Percentiles rank a stretch among this genome's conserved stretches.
phyloP scores from a whole-genome alignment of 768 basidiomycete genomes.

The Lactarius tabidus region DNA sequence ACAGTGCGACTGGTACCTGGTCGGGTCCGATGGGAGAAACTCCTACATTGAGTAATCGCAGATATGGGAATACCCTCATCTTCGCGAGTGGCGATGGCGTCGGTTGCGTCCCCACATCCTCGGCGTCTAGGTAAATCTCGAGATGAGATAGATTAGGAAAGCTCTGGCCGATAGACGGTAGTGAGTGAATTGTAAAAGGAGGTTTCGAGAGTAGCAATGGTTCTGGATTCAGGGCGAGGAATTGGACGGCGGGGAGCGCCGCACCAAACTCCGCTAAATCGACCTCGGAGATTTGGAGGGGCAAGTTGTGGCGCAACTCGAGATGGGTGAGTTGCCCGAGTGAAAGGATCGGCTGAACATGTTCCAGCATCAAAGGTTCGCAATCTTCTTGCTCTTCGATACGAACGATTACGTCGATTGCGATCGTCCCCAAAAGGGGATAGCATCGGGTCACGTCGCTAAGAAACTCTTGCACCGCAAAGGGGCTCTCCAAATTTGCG shows the following conservation, averaged over 20 bases:
- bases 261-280: constrained; percentile 20
- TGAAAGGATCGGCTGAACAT: constrained; percentile 21
- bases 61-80: constrained; percentile 1
- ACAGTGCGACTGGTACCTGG: constrained; percentile 22
- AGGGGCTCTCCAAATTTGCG: constrained; percentile 7
- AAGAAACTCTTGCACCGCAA: constrained; percentile 15
- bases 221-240: constrained; percentile 23
- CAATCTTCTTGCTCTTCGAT: constrained; percentile 7
- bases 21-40: constrained; percentile 22
- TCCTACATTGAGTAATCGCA: constrained; percentile 20
- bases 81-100: neutral
- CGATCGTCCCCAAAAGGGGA: constrained; percentile 15
- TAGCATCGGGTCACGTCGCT: constrained; percentile 18
- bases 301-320: constrained; percentile 25
- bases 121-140: constrained; percentile 23
- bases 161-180: constrained; percentile 8
- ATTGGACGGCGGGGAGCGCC: constrained; percentile 17
- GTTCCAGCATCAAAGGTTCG: constrained; percentile 12
- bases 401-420: constrained; percentile 19
- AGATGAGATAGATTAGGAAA: constrained; percentile 21
- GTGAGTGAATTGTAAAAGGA: constrained; percentile 6
- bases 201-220: constrained; percentile 21
- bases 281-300: constrained; percentile 22
- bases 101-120: neutral
- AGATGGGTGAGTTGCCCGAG: constrained; percentile 20